phyloP scores from a whole-genome alignment of 2,329 filamentous ascomycete genomes.

The Mariannaea sp. region DNA sequence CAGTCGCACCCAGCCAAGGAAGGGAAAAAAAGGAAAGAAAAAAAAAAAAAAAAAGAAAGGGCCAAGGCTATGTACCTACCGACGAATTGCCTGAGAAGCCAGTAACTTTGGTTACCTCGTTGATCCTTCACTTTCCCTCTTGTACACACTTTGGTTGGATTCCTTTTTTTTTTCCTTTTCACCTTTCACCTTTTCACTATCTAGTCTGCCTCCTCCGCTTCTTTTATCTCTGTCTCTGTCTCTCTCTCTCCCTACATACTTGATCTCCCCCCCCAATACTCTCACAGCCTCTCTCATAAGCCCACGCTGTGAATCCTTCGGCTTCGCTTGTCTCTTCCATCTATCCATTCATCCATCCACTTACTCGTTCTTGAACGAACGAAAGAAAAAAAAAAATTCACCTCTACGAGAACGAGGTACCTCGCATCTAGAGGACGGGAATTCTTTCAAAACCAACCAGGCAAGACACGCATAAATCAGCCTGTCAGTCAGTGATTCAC shows the following conservation, averaged over 20 bases:
- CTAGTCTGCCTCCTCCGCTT: too few species aligned
- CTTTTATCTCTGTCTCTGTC: too few species aligned
- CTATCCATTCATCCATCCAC: too few species aligned
- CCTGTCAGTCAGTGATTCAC: neutral
- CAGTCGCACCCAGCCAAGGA: neutral
- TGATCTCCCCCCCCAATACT: too few species aligned
- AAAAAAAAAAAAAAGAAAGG: neutral
- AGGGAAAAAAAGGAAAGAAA: neutral
- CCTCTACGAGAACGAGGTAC: too few species aligned
- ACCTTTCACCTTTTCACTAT: neutral
- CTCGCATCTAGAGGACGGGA: too few species aligned
- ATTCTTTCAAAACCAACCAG: neutral
- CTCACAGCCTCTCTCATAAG: too few species aligned
- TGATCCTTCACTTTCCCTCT: slow-evolving; percentile 12
- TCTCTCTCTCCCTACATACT: too few species aligned
- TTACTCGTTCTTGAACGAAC: neutral
- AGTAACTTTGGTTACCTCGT: neutral
- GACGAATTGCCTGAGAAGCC: neutral
- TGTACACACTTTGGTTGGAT: neutral
- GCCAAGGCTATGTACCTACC: neutral
- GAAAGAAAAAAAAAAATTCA: neutral
- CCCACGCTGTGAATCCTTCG: too few species aligned
- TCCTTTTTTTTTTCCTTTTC: neutral
- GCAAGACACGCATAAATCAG: neutral
- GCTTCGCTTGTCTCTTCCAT: neutral